Evolutionary conservation across 495 filamentous ascomycete species (phyloP).

Genomic region (Daldinia caldariorum): DNA sequence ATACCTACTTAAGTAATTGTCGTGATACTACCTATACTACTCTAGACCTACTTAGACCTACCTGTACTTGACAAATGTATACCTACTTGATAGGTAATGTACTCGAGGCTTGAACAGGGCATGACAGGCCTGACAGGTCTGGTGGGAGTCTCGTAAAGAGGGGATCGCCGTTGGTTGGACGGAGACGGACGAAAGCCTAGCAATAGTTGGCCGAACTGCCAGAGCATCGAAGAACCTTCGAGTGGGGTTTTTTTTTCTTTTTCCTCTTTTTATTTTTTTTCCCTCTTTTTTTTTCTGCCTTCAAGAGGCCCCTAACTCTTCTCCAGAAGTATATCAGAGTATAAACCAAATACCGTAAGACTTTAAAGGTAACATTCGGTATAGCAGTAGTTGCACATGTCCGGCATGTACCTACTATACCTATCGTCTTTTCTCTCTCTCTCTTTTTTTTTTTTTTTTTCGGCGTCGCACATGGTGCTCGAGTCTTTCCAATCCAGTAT

Average conservation of each 20-base stretch:
- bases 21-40: conserved; percentile 23
- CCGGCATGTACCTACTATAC: conserved; percentile 33
- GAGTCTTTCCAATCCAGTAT: conserved; percentile 24
- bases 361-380: conserved; percentile 29
- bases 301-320: too few species aligned
- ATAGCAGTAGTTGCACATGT: conserved; percentile 32
- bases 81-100: too few species aligned
- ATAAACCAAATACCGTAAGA: not conserved
- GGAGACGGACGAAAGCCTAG: conserved; percentile 28
- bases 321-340: not conserved
- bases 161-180: conserved; percentile 7
- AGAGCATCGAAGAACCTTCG: conserved; percentile 31
- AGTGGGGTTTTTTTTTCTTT: conserved; percentile 27
- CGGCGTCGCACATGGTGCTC: conserved; percentile 29
- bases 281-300: not conserved
- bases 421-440: conserved; percentile 25
- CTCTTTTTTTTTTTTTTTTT: too few species aligned
- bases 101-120: not conserved
- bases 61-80: not conserved
- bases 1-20: conserved; percentile 39
- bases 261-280: not conserved
- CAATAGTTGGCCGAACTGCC: conserved; percentile 6
- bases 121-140: not conserved
- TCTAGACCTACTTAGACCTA: too few species aligned
- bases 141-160: conserved; percentile 6